Base-by-base conservation (phyloP, 2,329 filamentous ascomycete species). In the Trichoderma sp. region DNA sequence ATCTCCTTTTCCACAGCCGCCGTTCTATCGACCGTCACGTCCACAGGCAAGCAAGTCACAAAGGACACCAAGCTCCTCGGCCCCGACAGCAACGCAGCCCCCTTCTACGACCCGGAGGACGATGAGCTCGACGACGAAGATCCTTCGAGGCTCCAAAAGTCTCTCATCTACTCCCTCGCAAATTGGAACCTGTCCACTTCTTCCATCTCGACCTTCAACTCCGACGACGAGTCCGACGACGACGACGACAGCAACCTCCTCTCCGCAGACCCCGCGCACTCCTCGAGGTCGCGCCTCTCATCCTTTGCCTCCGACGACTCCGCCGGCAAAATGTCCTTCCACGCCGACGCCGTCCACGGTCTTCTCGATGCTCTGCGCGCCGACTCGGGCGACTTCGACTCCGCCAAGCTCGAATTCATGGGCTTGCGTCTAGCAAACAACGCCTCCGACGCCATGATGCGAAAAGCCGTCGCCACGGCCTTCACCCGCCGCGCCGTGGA, bases 391-490 rank as follows among this genome's bases (percentile, higher is more conserved):
- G 92, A 96, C 77, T 96, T 97, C 72, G 94, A 97, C 75, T 85
- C 85, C 2, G 87, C 88, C 61, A 93, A 95, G 78, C 87, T 98
- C 40, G 96, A 99, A 78, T 92, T 99, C 72, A 97, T 94, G 83
- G 92, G 93, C 58, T 85, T 98, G n/a, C 91, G 95, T 13, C 92
- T 99, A 79, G 91, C 91, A 67, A 93, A 92, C 75, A 93, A 98
- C 76, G 96, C 96, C 2, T 94, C 93, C 0, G 95, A 97, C 76
- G 87, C 91, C 72, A 92, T 96, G 79, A 92, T 98, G 76, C 92
- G 95, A 56, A 90, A 91, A 40, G 94, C 96, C 19, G 90, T 98
- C 29, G 93, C 93, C 2, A 88, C 91, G 2, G 92, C 94, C 0
- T 95, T 98, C 77, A 91, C 93, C 75, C 93, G 92, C 75, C 91